Conservation (phyloP, 306 rosid genomes). For the Dryas octopetala region DNA sequence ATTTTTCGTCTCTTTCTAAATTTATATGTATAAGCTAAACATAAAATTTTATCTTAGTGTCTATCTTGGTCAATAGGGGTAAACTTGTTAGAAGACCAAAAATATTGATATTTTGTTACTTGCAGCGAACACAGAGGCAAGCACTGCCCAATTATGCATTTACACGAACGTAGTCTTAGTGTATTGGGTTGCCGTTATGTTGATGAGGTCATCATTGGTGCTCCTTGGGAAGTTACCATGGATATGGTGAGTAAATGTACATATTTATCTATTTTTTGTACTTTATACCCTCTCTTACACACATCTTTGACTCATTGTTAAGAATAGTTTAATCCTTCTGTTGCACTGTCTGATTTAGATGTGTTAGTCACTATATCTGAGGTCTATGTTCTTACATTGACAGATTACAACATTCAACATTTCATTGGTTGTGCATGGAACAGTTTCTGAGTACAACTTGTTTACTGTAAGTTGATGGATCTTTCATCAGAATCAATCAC, state of each 20-base stretch:
- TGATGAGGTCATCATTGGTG: slow-evolving; percentile 97
- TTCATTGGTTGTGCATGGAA: slow-evolving; percentile 80
- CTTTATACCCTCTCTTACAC: background rate
- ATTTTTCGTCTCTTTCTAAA: background rate
- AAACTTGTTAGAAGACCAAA: background rate
- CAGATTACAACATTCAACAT: slow-evolving; percentile 96
- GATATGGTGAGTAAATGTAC: slow-evolving; percentile 71
- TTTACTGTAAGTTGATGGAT: slow-evolving; percentile 45
- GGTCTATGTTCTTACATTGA: slow-evolving; percentile 23
- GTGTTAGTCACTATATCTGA: background rate
- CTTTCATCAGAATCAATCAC: slow-evolving; percentile 16
- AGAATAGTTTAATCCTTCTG: background rate
- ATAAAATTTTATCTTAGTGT: background rate
- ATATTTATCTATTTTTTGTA: slow-evolving; percentile 1
- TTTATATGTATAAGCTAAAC: background rate
- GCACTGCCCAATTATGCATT: slow-evolving; percentile 84
- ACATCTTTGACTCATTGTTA: background rate
- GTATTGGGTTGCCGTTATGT: slow-evolving; percentile 88
- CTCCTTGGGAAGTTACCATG: slow-evolving; percentile 88
- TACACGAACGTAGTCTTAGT: slow-evolving; percentile 96
- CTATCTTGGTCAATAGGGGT: slow-evolving; percentile 9
- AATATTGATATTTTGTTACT: slow-evolving; percentile 22
- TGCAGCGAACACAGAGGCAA: slow-evolving; percentile 76
- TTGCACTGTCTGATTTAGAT: background rate
- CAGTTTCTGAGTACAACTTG: slow-evolving; percentile 63